These are phyloP conservation scores for Phytopythium mirpurense DNA, from an alignment of 352 stramenopile species.

Conservation along the genomic window DNA sequence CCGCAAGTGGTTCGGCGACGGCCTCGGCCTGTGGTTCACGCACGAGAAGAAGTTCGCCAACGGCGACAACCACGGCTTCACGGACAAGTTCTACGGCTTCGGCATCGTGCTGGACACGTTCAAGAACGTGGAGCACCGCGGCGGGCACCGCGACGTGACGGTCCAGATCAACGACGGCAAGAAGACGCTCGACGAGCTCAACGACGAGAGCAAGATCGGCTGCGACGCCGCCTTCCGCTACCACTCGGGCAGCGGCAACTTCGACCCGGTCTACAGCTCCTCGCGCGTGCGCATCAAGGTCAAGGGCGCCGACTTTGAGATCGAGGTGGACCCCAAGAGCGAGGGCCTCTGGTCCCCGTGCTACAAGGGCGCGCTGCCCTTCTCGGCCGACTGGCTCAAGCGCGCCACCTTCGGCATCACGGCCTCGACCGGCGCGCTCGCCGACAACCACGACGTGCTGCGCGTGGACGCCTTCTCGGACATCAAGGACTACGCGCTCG, in stretches of 20 bases:
- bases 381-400: conserved; percentile 61
- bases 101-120: conserved; percentile 79
- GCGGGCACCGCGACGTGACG: conserved; percentile 78
- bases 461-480: conserved; percentile 61
- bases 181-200: conserved; percentile 60
- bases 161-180: conserved; percentile 74
- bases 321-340: conserved; percentile 62
- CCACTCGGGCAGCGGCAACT: conserved; percentile 60
- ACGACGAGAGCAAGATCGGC: conserved; percentile 67
- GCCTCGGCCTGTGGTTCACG: conserved; percentile 72
- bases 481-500: conserved; percentile 45
- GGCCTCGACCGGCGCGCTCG: conserved; percentile 67
- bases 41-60: conserved; percentile 42
- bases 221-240: conserved; percentile 78
- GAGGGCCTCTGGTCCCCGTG: conserved; percentile 52
- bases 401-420: conserved; percentile 63
- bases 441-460: conserved; percentile 83
- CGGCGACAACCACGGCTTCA: conserved; percentile 75
- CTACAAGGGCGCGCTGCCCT: conserved; percentile 62
- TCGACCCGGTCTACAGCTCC: conserved; percentile 68
- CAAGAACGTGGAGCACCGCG: conserved; percentile 69
- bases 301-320: conserved; percentile 26
- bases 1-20: conserved; percentile 77
- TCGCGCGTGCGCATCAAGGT: conserved; percentile 61
- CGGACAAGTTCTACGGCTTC: conserved; percentile 61